Base-by-base conservation (phyloP, 2,329 filamentous ascomycete species). In the Fusarium poae region DNA sequence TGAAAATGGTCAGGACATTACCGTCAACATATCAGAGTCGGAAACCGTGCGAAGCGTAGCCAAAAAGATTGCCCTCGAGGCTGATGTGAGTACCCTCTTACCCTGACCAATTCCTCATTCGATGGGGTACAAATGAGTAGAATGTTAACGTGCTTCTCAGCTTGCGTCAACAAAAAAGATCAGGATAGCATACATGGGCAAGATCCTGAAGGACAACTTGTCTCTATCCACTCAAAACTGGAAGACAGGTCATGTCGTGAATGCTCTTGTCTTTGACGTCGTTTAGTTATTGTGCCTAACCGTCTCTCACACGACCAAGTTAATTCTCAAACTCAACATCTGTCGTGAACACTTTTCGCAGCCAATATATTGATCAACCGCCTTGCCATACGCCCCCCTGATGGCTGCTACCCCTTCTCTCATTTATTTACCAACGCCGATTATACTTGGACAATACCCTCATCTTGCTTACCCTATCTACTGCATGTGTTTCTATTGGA, bases 141-240 rank as follows among this genome's bases (percentile, higher is more conserved):
- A 55, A 48, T 32, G 32, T 60, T 74, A 29, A 74, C 62, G 32
- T 18, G 2, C 3, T 8, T 35, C 15, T 18, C 71, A 91, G 91
- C 81, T 94, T 32, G 78, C 85, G 3, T 76, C 82, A 10, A 82
- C 81, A 44, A 88, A 87, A 65, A 86, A 84, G 48, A 82, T 97
- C 51, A 88, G 88, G 55, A 86, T 97, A 62, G 90, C 89, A 21
- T 97, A 97, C 77, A 85, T 96, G 79, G 94, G 94, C 70, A 93
- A 89, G 76, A 87, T 94, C 51, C 85, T 97, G 45, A 89, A 89
- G 68, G 92, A 95, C 68, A 84, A 85, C 55, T 77, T 86, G 21
- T 85, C 90, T 1, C 81, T 97, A 20, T 78, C 83, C 44, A 85
- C 86, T 5, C 91, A 96, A 72, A 91, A 91, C 49, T 97, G 92